Base-by-base conservation (phyloP, 164 flowering plant genomes). In the Chimonanthus salicifolius region DNA sequence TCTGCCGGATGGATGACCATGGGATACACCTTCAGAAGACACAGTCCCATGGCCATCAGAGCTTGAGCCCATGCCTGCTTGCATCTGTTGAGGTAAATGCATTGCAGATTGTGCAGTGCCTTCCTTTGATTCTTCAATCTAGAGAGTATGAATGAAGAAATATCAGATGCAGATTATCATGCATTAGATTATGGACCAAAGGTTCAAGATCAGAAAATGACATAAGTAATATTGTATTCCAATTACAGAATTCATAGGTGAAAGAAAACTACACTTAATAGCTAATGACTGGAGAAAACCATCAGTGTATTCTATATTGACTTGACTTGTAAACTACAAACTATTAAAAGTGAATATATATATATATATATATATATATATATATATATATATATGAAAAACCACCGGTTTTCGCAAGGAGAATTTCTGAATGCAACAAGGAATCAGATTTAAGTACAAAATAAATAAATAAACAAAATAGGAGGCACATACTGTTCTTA, bases 41-140 rank as follows among this genome's bases (percentile, higher is more conserved):
- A 46, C 13, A 18, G 79, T 9, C 72, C 81, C 82, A 75, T 83
- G 84, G 76, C 44, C 80, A 50, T 88, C 93, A 74, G 74, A 72
- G 49, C 75, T 75, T 58, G 84, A 10, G 72, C 77, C 82, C 60
- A 79, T 43, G 66, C 84, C 81, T 44, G 75, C 70, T 75, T 86
- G 92, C 67, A 70, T 62, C 58, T 75, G 49, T 8, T 81, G 91
- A 73, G 92, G 79, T 71, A 88, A 67, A 78, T 80, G 76, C 21
- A 81, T 51, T 68, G 83, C 49, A 60, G 93, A 46, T 58, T 81
- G 88, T 50, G 84, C 65, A 49, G 85, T 70, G 69, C 80, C 77
- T 69, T 81, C 86, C 76, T 88, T 89, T 66, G 91, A 78, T 58
- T 95, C 97, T 82, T 89, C 97, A 90, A 90, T 88, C 98, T 93